A percentile compares a stretch with the other conserved stretches of the same genome.
Conservation (phyloP, 495 filamentous ascomycete species). For the Aspergillus leporis region DNA sequence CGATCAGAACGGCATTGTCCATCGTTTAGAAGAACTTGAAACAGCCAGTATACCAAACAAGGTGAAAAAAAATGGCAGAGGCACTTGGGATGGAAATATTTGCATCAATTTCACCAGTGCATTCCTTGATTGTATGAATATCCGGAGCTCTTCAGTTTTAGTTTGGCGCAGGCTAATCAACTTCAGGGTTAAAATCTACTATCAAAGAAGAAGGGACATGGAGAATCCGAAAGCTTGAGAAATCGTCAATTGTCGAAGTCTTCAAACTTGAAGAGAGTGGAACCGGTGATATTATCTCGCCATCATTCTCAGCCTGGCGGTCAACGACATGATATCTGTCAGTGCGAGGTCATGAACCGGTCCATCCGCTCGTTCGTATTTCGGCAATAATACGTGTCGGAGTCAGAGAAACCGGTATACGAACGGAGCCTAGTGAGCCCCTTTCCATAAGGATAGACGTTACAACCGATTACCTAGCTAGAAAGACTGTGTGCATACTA, state of each 20-base stretch:
- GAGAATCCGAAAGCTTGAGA: constrained; percentile 67
- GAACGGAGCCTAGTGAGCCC: too few relatives aligned
- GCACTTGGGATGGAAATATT: constrained; percentile 81
- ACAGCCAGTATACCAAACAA: constrained; percentile 72
- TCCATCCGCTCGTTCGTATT: not conserved
- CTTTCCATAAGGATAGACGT: too few relatives aligned
- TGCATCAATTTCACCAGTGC: constrained; percentile 84
- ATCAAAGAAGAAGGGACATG: constrained; percentile 76
- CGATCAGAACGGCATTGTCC: constrained; percentile 68
- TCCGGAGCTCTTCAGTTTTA: not conserved
- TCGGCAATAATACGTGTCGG: not conserved
- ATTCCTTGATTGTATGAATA: constrained; percentile 69
- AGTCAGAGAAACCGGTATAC: too few relatives aligned
- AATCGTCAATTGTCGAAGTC: constrained; percentile 63
- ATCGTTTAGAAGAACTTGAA: constrained; percentile 70
- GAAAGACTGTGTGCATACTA: too few relatives aligned
- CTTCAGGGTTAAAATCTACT: constrained; percentile 62
- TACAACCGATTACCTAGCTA: too few relatives aligned
- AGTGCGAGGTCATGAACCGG: not conserved
- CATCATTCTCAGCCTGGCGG: constrained; percentile 75
- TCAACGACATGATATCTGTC: constrained; percentile 21
- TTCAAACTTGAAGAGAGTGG: constrained; percentile 70
- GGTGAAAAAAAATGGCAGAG: constrained; percentile 62
- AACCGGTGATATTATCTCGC: constrained; percentile 73
- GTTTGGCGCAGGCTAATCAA: not conserved